Conservation (phyloP, 2,329 filamentous ascomycete species). For the Pseudodiploospora longispora region DNA sequence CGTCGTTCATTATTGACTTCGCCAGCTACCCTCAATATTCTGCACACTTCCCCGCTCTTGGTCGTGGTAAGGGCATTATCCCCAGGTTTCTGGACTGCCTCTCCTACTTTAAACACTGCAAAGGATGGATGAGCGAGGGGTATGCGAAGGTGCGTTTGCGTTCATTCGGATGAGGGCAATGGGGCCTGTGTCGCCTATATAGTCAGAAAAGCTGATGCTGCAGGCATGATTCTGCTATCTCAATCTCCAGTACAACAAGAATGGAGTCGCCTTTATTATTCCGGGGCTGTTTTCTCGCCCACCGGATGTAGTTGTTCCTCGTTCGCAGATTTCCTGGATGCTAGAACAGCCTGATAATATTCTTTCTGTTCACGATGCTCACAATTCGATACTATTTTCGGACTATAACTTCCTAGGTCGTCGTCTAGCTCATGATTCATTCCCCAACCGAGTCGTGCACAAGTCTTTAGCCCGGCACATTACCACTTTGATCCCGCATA, state of each 20-base stretch:
- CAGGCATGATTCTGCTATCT: background rate
- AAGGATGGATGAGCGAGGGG: slow-evolving; percentile 33
- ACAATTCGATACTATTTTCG: slow-evolving; percentile 28
- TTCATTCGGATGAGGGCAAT: background rate
- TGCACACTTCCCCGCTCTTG: slow-evolving; percentile 31
- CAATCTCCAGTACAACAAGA: slow-evolving; percentile 29
- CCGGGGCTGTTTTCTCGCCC: slow-evolving; percentile 32
- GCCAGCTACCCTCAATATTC: slow-evolving; percentile 31
- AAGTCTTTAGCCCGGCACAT: slow-evolving; percentile 35
- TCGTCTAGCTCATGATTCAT: slow-evolving; percentile 25
- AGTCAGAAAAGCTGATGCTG: too few species aligned
- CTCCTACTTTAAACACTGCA: slow-evolving; percentile 29
- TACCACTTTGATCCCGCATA: slow-evolving; percentile 27
- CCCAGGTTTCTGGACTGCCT: slow-evolving; percentile 32
- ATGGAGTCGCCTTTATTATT: slow-evolving; percentile 32
- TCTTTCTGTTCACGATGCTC: slow-evolving; percentile 33
- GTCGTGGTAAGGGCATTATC: slow-evolving; percentile 26
- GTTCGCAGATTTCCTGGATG: slow-evolving; percentile 36
- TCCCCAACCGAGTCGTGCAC: slow-evolving; percentile 34
- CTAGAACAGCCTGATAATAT: slow-evolving; percentile 37
- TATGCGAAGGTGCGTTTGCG: slow-evolving; percentile 29
- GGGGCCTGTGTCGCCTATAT: background rate
- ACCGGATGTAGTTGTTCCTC: slow-evolving; percentile 36
- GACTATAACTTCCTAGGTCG: slow-evolving; percentile 36
- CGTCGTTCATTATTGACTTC: slow-evolving; percentile 32